Percentiles rank a stretch among this genome's conserved stretches.
phyloP scores from a whole-genome alignment of 352 stramenopile genomes.

The Phytopythium delawarense region DNA sequence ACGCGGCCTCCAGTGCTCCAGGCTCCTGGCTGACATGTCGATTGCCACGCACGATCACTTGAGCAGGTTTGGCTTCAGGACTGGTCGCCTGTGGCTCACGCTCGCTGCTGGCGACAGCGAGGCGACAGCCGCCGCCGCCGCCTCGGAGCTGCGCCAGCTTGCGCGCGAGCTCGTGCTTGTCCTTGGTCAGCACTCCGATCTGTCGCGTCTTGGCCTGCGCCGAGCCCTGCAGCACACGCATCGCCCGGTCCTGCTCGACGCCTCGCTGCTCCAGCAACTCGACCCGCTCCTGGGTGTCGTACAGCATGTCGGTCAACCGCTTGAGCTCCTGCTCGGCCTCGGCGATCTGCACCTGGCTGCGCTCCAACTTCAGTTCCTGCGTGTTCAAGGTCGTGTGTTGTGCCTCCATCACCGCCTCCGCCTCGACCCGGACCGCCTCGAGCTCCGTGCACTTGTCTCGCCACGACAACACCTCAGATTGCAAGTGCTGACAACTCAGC shows the following conservation, averaged over 20 bases:
- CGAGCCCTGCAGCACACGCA: constrained; percentile 10
- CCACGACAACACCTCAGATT: neutral
- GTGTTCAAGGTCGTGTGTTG: neutral
- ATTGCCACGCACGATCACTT: too few species aligned
- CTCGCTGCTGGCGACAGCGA: neutral
- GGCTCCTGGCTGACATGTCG: neutral
- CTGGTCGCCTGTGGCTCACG: neutral
- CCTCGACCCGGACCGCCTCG: neutral
- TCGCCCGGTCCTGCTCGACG: neutral
- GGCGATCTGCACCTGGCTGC: neutral
- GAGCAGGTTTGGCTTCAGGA: neutral
- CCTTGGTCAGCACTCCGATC: constrained; percentile 1
- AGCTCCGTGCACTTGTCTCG: neutral
- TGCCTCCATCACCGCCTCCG: neutral
- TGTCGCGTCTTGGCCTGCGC: constrained; percentile 5
- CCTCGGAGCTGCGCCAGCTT: constrained; percentile 15
- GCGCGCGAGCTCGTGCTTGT: constrained; percentile 14
- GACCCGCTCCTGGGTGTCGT: constrained; percentile 12
- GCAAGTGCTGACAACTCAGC: neutral
- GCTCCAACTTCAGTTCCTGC: neutral
- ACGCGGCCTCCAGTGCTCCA: neutral
- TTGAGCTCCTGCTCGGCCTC: constrained; percentile 7
- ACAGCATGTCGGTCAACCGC: constrained; percentile 14
- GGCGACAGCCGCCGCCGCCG: neutral
- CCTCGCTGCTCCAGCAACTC: constrained; percentile 7